Conservation (phyloP, 2,329 filamentous ascomycete species). For the Xylaria digitata region DNA sequence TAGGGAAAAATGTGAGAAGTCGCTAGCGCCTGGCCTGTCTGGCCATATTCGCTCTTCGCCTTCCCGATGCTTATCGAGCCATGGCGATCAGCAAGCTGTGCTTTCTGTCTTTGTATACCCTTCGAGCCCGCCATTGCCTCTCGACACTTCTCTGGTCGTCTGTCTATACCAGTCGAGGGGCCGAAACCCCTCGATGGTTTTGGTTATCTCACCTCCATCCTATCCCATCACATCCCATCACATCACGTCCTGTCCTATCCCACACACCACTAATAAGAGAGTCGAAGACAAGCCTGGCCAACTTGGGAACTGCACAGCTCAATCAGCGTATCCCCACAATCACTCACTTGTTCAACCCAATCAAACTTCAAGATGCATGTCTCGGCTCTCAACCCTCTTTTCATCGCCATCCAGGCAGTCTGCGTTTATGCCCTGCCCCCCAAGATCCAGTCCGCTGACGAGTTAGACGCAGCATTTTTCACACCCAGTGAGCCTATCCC, state of each 20-base stretch:
- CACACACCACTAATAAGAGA: not conserved
- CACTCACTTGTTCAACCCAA: slow-evolving; percentile 13
- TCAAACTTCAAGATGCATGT: slow-evolving; percentile 32
- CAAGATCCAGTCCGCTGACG: slow-evolving; percentile 18
- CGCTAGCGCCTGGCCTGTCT: not conserved
- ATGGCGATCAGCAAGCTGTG: not conserved
- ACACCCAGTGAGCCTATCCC: slow-evolving; percentile 25
- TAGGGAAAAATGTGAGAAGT: slow-evolving; percentile 9
- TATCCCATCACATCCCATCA: not conserved
- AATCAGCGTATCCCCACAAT: slow-evolving; percentile 1
- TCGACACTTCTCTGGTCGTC: not conserved
- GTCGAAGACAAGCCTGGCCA: slow-evolving; percentile 2
- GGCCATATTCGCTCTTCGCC: not conserved
- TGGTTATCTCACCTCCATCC: slow-evolving; percentile 10
- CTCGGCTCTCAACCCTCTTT: slow-evolving; percentile 24
- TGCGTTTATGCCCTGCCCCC: slow-evolving; percentile 34
- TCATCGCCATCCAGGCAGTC: slow-evolving; percentile 31
- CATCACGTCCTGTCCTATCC: not conserved
- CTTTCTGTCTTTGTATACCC: slow-evolving; percentile 4
- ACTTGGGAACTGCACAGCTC: slow-evolving; percentile 18
- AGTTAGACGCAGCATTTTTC: slow-evolving; percentile 16
- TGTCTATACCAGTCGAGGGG: too few relatives aligned
- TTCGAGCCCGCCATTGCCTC: not conserved
- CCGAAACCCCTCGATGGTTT: not conserved
- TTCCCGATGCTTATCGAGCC: not conserved